These are phyloP conservation scores for Yamadazyma phyllophila DNA, from an alignment of 805 yeast genomes.

Conservation along the genomic window DNA sequence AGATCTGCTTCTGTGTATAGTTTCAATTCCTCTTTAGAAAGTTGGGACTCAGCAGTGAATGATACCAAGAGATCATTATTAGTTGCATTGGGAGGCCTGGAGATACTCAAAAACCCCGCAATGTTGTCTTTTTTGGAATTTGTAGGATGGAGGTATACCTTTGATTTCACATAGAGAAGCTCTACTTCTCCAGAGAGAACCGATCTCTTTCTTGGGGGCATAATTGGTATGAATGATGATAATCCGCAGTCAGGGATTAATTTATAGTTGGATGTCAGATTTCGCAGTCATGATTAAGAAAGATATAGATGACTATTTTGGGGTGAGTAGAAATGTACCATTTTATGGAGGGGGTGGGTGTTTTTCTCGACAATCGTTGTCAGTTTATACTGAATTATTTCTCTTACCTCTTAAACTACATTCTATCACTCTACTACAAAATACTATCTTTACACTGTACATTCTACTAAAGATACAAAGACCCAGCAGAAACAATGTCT, in stretches of 20 bases:
- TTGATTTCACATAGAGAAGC: constrained; percentile 55
- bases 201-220: constrained; percentile 7
- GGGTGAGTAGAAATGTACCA: too few species aligned
- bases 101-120: constrained; percentile 70
- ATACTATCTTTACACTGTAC: not conserved
- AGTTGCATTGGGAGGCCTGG: constrained; percentile 49
- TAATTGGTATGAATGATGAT: not conserved
- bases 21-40: constrained; percentile 44
- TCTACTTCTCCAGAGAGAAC: constrained; percentile 38
- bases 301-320: not conserved
- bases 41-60: constrained; percentile 61
- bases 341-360: too few species aligned
- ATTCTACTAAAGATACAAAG: constrained; percentile 60
- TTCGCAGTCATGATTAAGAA: not conserved
- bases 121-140: constrained; percentile 71
- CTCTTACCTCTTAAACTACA: too few species aligned
- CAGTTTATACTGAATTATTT: too few species aligned
- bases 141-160: constrained; percentile 84
- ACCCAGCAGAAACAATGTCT: constrained; percentile 95
- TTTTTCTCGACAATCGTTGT: too few species aligned
- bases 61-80: constrained; percentile 61
- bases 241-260: not conserved
- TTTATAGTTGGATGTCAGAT: not conserved
- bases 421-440: too few species aligned
- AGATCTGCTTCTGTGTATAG: constrained; percentile 52